Base-by-base conservation (phyloP, 805 yeast species). In the Myxozyma sirexii region DNA sequence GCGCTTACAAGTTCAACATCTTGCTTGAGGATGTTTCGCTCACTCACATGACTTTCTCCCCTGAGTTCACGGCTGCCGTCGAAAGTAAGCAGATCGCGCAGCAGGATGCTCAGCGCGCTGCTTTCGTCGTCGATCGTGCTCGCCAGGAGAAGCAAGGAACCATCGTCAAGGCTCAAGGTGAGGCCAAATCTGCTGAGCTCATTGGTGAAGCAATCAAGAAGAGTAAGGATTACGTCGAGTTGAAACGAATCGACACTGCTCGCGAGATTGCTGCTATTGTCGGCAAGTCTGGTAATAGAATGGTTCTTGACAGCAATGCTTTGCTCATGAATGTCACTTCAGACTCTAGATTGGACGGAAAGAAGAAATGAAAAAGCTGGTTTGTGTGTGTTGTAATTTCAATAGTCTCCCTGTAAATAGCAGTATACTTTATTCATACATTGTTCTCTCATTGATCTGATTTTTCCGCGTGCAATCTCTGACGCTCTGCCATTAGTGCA, bases 11-110 rank as follows among this genome's bases (percentile, higher is more conserved):
- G 72, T 94, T 94, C 81, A 89, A 90, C 76, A 85, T 94, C 65
- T 72, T 83, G 63, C 81, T 94, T 69, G 99, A 94, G 74, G 99
- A 94, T 76, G 99, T 94, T 47, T 94, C 99, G 5, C 83, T 94
- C 71, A 94, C 99, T 1, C 90, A 79, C 69, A 94, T 94, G 98
- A 90, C 97, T 1, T 94, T 94, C 75, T 88, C 96, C 2, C 99
- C 99, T 29, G 99, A 94, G 76, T 94, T 94, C 75, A 92, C 98
- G 43, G 85, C 88, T 46, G 98, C 96, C 3, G 99, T 94, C 57
- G 99, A 94, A 78, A 96, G 97, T 59, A 94, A 94, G 77, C 99
- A 94, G 79, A 94, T 94, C 76, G 98, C 99, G 29, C 99, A 94
- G 76, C 99, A 94, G 80, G 99, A 94, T 74, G 98, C 99, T 21